Conservation (phyloP, 192 early-diverging fungal genomes). For the Rhizophagus sp. region DNA sequence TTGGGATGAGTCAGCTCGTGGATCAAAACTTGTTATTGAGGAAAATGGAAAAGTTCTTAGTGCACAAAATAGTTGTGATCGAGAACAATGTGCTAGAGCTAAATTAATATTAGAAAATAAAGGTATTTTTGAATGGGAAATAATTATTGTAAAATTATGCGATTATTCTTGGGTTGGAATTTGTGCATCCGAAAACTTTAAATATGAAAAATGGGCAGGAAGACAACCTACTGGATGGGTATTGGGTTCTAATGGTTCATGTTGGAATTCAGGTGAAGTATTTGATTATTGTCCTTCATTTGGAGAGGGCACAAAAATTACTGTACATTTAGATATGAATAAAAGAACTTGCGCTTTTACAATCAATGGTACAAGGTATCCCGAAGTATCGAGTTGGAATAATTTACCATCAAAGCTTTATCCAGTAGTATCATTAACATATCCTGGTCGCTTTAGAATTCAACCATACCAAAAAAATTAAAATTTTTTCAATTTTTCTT, state of each 20-base stretch:
- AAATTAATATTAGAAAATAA: neutral
- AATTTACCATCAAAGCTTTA: too few relatives aligned
- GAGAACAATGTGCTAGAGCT: neutral
- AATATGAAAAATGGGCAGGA: neutral
- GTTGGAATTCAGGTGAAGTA: neutral
- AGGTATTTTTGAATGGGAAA: slow-evolving; percentile 9
- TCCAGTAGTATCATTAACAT: too few relatives aligned
- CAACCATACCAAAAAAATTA: too few relatives aligned
- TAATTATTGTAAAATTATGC: neutral
- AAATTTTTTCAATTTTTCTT: too few relatives aligned
- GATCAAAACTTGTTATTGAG: neutral
- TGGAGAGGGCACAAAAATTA: neutral
- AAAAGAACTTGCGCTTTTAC: neutral
- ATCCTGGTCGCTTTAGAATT: neutral
- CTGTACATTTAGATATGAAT: slow-evolving; percentile 27
- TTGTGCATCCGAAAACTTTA: neutral
- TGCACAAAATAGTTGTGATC: neutral
- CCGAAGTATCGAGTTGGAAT: too few relatives aligned
- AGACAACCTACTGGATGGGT: neutral
- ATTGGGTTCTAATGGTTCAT: neutral
- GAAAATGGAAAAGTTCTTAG: neutral
- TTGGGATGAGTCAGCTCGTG: neutral
- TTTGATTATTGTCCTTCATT: neutral
- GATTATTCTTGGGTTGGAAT: neutral
- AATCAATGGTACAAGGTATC: too few relatives aligned